These are phyloP conservation scores for Simmondsia chinensis DNA, from an alignment of 148 eudicot genomes.

Conservation along the genomic window DNA sequence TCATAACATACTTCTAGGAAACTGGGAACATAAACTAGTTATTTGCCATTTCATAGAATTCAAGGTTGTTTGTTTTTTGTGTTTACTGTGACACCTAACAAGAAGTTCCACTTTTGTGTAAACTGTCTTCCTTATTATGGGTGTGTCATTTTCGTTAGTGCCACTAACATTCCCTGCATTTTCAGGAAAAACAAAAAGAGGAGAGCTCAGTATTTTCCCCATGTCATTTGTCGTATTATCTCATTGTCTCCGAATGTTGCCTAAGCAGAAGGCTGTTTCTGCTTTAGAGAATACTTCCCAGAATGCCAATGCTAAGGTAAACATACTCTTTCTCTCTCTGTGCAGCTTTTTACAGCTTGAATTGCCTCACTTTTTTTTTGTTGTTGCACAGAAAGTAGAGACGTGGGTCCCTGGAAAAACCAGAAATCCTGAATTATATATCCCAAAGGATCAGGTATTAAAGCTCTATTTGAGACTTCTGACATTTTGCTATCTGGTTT, in stretches of 20 bases:
- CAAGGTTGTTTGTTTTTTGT: too few species aligned
- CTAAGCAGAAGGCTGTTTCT: conserved; percentile 59
- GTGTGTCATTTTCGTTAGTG: background rate
- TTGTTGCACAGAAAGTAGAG: conserved; percentile 44
- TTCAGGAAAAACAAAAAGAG: conserved; percentile 83
- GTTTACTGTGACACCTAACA: too few species aligned
- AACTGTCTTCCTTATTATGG: background rate
- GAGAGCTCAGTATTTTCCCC: conserved; percentile 88
- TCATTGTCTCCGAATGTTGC: conserved; percentile 96
- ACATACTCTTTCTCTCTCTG: background rate
- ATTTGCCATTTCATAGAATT: too few species aligned
- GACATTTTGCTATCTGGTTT: background rate
- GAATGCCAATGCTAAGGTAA: conserved; percentile 33
- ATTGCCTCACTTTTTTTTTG: background rate
- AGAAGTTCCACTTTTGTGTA: background rate
- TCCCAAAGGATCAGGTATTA: conserved; percentile 83
- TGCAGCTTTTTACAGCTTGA: background rate
- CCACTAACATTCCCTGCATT: conserved; percentile 1
- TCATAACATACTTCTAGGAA: too few species aligned
- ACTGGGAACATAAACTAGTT: too few species aligned
- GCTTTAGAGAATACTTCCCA: conserved; percentile 54
- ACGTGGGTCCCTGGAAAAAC: conserved; percentile 68
- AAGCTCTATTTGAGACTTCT: background rate
- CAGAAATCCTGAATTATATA: conserved; percentile 72
- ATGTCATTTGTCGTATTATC: conserved; percentile 56